Evolutionary conservation across 371 early-diverging fungal genomes (phyloP).

Genomic region (Polyrhizophydium stewartii): DNA sequence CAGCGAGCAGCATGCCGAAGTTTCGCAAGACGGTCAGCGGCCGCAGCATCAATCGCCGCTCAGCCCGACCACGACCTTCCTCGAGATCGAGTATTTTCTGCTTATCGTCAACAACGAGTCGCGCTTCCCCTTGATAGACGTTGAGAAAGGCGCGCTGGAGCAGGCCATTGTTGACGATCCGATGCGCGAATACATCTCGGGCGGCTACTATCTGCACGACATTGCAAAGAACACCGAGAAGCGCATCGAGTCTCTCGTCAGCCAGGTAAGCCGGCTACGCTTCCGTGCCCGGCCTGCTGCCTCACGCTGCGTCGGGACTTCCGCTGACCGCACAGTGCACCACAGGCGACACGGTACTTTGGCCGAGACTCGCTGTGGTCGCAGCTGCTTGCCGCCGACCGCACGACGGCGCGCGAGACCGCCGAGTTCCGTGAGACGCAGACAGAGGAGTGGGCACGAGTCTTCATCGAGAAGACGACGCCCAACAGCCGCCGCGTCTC

Average conservation of each 20-base stretch:
- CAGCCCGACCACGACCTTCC: neutral
- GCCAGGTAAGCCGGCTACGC: slow-evolving; percentile 20
- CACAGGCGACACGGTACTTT: slow-evolving; percentile 12
- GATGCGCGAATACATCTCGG: slow-evolving; percentile 33
- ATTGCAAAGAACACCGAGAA: slow-evolving; percentile 31
- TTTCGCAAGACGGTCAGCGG: slow-evolving; percentile 5
- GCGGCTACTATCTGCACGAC: slow-evolving; percentile 41
- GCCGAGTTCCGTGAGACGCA: slow-evolving; percentile 6
- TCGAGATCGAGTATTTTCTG: slow-evolving; percentile 27
- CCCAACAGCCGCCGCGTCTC: slow-evolving; percentile 28
- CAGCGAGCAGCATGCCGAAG: no score
- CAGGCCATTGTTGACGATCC: slow-evolving; percentile 21
- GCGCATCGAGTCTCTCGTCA: slow-evolving; percentile 26
- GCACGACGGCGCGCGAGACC: slow-evolving; percentile 8
- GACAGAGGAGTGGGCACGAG: slow-evolving; percentile 31
- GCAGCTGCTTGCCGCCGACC: slow-evolving; percentile 13
- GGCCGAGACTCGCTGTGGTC: slow-evolving; percentile 43
- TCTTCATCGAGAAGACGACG: slow-evolving; percentile 42
- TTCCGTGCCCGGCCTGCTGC: no score
- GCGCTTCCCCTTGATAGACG: slow-evolving; percentile 20
- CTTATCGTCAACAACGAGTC: slow-evolving; percentile 19
- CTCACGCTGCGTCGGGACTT: no score
- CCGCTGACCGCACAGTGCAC: no score
- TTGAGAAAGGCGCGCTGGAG: slow-evolving; percentile 17
- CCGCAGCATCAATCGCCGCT: no score